These are phyloP conservation scores for Streptanthus diversifolius DNA, from an alignment of 345 rosid genomes.

Conservation along the genomic window DNA sequence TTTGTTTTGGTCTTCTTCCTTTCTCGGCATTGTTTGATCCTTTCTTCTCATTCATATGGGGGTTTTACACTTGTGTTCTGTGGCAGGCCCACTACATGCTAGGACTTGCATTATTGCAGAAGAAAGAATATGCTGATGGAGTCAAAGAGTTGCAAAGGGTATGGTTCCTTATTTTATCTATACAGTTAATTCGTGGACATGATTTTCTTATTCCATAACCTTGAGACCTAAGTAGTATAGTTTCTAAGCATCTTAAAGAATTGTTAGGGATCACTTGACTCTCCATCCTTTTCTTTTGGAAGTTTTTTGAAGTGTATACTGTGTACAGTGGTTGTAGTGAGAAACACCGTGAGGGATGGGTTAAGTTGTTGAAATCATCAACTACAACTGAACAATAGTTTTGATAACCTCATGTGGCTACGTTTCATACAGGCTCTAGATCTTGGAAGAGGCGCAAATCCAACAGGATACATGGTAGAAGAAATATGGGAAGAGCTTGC, in stretches of 20 bases:
- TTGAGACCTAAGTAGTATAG: slow-evolving; percentile 5
- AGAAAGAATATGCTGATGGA: slow-evolving; percentile 49
- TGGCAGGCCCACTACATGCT: slow-evolving; percentile 81
- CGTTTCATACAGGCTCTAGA: slow-evolving; percentile 57
- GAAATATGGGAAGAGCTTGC: slow-evolving; percentile 91
- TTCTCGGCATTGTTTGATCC: not conserved
- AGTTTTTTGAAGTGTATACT: not conserved
- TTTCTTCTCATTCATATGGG: not conserved
- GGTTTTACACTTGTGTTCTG: slow-evolving; percentile 2
- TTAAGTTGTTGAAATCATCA: not conserved
- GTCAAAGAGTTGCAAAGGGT: slow-evolving; percentile 73
- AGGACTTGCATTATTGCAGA: slow-evolving; percentile 74
- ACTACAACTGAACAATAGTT: not conserved
- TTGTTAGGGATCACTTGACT: not conserved
- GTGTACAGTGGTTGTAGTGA: not conserved
- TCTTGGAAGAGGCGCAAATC: slow-evolving; percentile 72
- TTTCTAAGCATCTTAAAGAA: not conserved
- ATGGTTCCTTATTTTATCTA: slow-evolving; percentile 16
- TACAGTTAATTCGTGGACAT: not conserved
- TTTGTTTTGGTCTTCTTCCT: not conserved
- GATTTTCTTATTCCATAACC: not conserved
- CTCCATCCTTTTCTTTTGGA: not conserved
- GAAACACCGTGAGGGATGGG: not conserved
- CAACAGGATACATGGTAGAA: slow-evolving; percentile 65
- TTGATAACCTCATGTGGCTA: not conserved